These are phyloP conservation scores for Suillus brevipes DNA, from an alignment of 768 basidiomycete species.

Conservation along the genomic window DNA sequence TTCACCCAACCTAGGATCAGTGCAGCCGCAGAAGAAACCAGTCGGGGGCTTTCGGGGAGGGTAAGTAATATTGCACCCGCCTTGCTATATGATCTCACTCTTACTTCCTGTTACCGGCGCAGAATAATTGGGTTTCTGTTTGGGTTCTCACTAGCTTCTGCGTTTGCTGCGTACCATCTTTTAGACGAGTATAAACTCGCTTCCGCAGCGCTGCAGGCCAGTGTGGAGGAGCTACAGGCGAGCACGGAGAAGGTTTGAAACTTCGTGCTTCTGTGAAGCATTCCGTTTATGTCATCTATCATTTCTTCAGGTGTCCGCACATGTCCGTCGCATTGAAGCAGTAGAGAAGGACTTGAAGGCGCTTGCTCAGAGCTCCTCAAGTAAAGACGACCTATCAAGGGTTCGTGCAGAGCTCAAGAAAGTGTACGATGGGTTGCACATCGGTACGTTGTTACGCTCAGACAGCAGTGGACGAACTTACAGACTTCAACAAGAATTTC, in stretches of 20 bases:
- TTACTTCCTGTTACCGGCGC: conserved; percentile 7
- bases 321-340: conserved; percentile 78
- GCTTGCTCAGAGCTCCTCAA: conserved; percentile 59
- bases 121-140: conserved; percentile 85
- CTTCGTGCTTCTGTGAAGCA: not conserved
- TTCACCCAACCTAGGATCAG: conserved; percentile 51
- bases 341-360: conserved; percentile 90
- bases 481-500: conserved; percentile 54
- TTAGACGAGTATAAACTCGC: conserved; percentile 90
- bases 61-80: conserved; percentile 34
- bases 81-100: not conserved
- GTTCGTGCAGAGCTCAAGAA: conserved; percentile 85
- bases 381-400: conserved; percentile 78
- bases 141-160: conserved; percentile 88
- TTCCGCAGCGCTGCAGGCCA: conserved; percentile 82
- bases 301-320: conserved; percentile 66
- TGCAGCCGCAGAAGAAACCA: conserved; percentile 66
- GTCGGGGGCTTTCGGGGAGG: conserved; percentile 73
- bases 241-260: conserved; percentile 65
- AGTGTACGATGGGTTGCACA: conserved; percentile 78
- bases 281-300: not conserved
- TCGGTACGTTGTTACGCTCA: conserved; percentile 49
- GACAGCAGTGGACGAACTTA: conserved; percentile 2
- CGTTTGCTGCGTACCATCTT: conserved; percentile 82
- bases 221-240: conserved; percentile 81